Base-by-base conservation (phyloP, 2,329 filamentous ascomycete species). In the Pyricularia grisea region DNA sequence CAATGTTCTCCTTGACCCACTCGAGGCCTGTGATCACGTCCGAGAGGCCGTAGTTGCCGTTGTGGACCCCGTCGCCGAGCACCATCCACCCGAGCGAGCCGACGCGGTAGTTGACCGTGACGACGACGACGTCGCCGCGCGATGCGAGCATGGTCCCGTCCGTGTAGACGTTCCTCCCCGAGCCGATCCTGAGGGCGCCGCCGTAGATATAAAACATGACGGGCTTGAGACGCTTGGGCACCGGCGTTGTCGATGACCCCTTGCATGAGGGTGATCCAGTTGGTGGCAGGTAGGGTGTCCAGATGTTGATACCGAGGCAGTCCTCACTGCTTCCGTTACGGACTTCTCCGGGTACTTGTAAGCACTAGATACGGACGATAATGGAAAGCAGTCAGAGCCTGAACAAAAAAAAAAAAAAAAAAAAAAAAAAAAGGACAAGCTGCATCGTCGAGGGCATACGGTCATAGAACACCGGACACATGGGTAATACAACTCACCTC, bases 201-300 rank as follows among this genome's bases (percentile, higher is more conserved):
- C 82, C 82, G 68, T 82, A 79, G 28, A 83, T 77, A 74, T 80
- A 84, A 25, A 84, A 74, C 77, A 83, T 80, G 14, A 83, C 81
- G 2, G 81, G 79, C 70, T 81, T 82, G 1, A 81, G 76, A 30
- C 74, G 71, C 63, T 70, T 67, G 68, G 76, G 76, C 7, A 69
- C 30, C 11, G 27, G 11, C 2, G 33, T 58, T 11, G 64, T 65
- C 3, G 31, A 28, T 9, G 60, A 65, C 0, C 68, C 70, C 25
- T 70, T 69, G 10, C 66, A 20, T 20, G 23, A 33, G 17, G 31
- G 17, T 7, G 66, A 66, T 6, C 5, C 4, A 9, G 58, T 27
- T 17, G 42, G 68, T 1, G 77, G 77, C 10, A 80, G 74, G 67
- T 74, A 75, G 25, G 74, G 78, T 25, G 74, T 78, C 77, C 78